These are phyloP conservation scores for Acacia crassicarpa DNA, from an alignment of 306 rosid species.

Conservation along the genomic window DNA sequence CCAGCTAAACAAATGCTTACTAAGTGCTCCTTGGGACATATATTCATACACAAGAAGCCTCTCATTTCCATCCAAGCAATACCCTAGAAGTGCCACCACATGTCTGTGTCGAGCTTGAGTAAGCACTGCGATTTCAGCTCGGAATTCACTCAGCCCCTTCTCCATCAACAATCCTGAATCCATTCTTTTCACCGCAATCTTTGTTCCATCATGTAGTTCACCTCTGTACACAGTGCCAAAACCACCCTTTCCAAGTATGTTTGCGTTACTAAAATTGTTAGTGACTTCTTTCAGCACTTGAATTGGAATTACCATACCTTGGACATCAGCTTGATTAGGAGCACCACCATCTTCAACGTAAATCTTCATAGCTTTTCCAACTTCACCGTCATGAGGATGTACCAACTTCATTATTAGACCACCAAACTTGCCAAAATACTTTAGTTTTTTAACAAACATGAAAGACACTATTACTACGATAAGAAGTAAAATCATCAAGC, in stretches of 20 bases:
- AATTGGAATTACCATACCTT: conserved; percentile 68
- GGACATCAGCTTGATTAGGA: conserved; percentile 16
- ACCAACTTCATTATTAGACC: background rate
- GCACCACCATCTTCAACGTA: conserved; percentile 34
- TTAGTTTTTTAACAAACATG: background rate
- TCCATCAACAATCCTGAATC: conserved; percentile 64
- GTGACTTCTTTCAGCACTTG: conserved; percentile 76
- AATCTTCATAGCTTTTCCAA: background rate
- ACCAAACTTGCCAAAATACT: background rate
- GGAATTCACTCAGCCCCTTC: conserved; percentile 82
- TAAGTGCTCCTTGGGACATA: conserved; percentile 90
- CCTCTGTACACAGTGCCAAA: conserved; percentile 92
- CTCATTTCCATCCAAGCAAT: conserved; percentile 82
- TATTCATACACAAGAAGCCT: conserved; percentile 84
- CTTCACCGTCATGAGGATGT: background rate
- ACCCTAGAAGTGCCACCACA: conserved; percentile 86
- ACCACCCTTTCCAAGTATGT: conserved; percentile 87
- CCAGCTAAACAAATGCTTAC: conserved; percentile 81
- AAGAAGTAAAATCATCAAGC: background rate
- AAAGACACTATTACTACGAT: background rate
- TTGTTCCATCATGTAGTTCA: conserved; percentile 81
- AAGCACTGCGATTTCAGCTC: conserved; percentile 86
- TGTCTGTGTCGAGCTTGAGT: conserved; percentile 85
- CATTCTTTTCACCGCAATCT: conserved; percentile 93
- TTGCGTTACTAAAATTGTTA: conserved; percentile 67